Evolutionary conservation across 352 stramenopile genomes (phyloP), one percentile per base, ranked within the genome.

Genomic region (Pythium dissimile): DNA sequence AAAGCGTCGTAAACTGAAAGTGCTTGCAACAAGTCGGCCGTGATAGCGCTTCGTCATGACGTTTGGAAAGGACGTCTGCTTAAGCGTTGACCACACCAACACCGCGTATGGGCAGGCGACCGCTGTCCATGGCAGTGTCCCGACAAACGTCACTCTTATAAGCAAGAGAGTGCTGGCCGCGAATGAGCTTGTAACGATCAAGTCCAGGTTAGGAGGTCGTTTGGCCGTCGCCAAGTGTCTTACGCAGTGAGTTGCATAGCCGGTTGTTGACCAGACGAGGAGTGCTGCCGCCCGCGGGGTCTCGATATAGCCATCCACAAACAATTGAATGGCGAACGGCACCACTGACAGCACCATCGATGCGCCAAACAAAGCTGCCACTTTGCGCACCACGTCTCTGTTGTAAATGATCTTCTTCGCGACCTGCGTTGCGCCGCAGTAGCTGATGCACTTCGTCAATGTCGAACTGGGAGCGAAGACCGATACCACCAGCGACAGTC

Each of bases 391-490:
- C 18, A 54, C 49, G 8, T 54, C 41, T 15, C 16, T 37, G n/a
- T 65, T 65, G 18, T 11, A 38, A 24, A 59, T 12, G 1, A 52
- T 20, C 15, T 32, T 16, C 26, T 46, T 52, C 10, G 27, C 37
- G 15, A 65, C 23, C 20, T 31, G 26, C 21, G 23, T 11, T 20
- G 43, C 21, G 20, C 57, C 34, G 15, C 45, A 43, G 30, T 66
- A 62, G 16, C n/a, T 53, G 21, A 62, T 38, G 45, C 50, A 51
- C 3, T 45, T 49, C n/a, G 49, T 50, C 2, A 66, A 38, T 7
- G 59, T 42, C 10, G 59, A 62, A 4, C 21, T 2, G 1, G 44
- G 43, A 3, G 37, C 45, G 27, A 51, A 46, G 15, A 55, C 27
- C 5, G 59, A 53, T n/a, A 26, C 21, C 1, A 61, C 26, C 7